Conservation (phyloP, 805 yeast genomes). For the Nakazawaea populi region DNA sequence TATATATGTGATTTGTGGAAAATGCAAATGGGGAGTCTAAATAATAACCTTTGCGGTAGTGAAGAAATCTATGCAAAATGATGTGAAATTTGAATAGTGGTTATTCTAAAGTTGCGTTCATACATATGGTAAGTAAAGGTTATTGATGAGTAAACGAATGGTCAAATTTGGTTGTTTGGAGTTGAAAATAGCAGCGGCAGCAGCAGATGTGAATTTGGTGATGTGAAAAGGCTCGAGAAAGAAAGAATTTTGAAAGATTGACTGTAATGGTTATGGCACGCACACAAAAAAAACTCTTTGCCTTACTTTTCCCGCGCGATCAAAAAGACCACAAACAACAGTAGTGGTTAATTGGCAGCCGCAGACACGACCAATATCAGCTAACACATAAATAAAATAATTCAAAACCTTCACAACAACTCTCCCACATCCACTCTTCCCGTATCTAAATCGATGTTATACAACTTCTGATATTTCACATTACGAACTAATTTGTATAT, state of each 20-base stretch:
- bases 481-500: slow-evolving; percentile 52
- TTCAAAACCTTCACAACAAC: slow-evolving; percentile 45
- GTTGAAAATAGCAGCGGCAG: no score
- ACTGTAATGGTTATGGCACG: not conserved
- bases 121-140: no score
- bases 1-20: no score
- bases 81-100: no score
- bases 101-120: no score
- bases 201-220: not conserved
- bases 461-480: slow-evolving; percentile 61
- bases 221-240: not conserved
- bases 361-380: not conserved
- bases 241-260: no score
- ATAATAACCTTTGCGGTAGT: no score
- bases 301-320: no score
- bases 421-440: slow-evolving; percentile 83
- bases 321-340: not conserved
- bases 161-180: not conserved
- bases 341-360: not conserved
- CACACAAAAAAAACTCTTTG: not conserved
- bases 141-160: not conserved
- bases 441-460: slow-evolving; percentile 73
- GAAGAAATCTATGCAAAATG: no score
- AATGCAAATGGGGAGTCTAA: no score
- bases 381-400: not conserved